Evolutionary conservation across 2,329 filamentous ascomycete genomes (phyloP).

Genomic region (Alternaria sp.): DNA sequence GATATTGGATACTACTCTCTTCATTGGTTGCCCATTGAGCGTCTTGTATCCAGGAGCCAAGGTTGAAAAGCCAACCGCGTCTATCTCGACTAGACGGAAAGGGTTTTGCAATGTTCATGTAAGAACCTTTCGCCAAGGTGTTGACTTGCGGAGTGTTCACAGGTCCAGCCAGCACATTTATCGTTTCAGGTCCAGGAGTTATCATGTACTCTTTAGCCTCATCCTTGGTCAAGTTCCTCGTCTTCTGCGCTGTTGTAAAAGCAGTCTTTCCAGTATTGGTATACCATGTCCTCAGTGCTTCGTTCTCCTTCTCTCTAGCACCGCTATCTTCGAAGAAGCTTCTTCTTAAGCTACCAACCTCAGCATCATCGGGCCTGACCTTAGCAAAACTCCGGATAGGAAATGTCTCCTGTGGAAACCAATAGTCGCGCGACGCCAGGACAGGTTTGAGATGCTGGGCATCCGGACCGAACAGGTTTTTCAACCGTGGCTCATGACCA

Average conservation of each 20-base stretch:
- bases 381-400: conserved; percentile 50
- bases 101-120: conserved; percentile 56
- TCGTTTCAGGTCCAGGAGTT: conserved; percentile 40
- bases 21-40: conserved; percentile 57
- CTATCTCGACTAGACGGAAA: conserved; percentile 41
- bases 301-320: conserved; percentile 56
- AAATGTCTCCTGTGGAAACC: conserved; percentile 61
- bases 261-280: conserved; percentile 51
- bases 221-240: conserved; percentile 46
- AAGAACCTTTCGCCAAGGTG: conserved; percentile 54
- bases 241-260: conserved; percentile 56
- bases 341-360: conserved; percentile 50
- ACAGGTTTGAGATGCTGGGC: conserved; percentile 60
- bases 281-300: conserved; percentile 64
- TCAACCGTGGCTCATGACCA: conserved; percentile 54
- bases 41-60: conserved; percentile 63
- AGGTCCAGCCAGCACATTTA: conserved; percentile 62
- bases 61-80: conserved; percentile 64
- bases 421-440: conserved; percentile 60
- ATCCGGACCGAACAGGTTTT: conserved; percentile 61
- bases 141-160: conserved; percentile 55
- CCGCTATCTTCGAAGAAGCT: conserved; percentile 57
- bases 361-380: neutral
- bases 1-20: conserved; percentile 61
- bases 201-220: conserved; percentile 57